These are phyloP conservation scores for Penicillium bialowiezense DNA, from an alignment of 495 filamentous ascomycete genomes.

Conservation along the genomic window DNA sequence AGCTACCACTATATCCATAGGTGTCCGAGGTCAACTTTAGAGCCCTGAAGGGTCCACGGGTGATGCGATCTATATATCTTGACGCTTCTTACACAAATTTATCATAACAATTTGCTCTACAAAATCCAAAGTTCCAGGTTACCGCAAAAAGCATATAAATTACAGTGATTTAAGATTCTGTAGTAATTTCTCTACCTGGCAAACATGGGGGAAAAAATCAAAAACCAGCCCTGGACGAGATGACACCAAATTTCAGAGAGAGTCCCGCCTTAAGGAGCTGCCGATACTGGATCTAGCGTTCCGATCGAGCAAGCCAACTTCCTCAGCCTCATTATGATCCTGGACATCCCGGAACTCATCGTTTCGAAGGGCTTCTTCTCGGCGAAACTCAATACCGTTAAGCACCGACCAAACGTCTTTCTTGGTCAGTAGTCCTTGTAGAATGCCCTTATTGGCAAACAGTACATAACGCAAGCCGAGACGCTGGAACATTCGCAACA, in stretches of 20 bases:
- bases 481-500: slow-evolving; percentile 88
- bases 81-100: no score
- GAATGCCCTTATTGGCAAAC: slow-evolving; percentile 74
- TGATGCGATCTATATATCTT: no score
- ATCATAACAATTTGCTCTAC: no score
- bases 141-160: no score
- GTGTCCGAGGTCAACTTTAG: no score
- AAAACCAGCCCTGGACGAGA: slow-evolving; percentile 8
- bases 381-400: slow-evolving; percentile 68
- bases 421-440: slow-evolving; percentile 90
- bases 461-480: slow-evolving; percentile 88
- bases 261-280: slow-evolving; percentile 36
- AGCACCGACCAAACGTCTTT: slow-evolving; percentile 97
- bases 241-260: slow-evolving; percentile 19
- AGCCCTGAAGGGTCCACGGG: no score
- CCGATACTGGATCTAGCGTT: slow-evolving; percentile 39
- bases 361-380: slow-evolving; percentile 32
- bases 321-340: slow-evolving; percentile 43
- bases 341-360: slow-evolving; percentile 39
- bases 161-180: no score
- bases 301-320: slow-evolving; percentile 48
- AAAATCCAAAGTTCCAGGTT: no score
- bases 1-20: no score
- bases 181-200: no score
- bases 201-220: neutral